Conservation (phyloP, 1,284 basidiomycete species). For the Volvariella volvacea region DNA sequence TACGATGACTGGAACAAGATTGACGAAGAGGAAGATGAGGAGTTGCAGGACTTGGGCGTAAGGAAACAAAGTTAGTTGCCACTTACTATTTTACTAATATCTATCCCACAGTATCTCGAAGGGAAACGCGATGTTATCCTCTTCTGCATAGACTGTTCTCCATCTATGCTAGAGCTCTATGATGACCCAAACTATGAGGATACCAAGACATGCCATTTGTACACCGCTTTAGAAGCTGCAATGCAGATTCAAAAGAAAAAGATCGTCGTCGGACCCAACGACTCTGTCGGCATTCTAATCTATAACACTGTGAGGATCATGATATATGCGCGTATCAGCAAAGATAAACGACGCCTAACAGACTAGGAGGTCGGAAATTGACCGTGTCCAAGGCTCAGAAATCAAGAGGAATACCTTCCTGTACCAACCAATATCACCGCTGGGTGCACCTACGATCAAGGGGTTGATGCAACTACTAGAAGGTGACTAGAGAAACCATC, state of each 20-base stretch:
- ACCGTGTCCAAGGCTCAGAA: constrained; percentile 49
- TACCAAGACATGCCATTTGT: constrained; percentile 57
- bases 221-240: constrained; percentile 73
- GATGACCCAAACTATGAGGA: constrained; percentile 60
- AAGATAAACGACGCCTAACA: constrained; percentile 15
- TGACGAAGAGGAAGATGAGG: constrained; percentile 74
- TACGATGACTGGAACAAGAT: constrained; percentile 73
- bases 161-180: constrained; percentile 75
- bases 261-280: constrained; percentile 81
- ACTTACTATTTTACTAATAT: no score
- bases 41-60: constrained; percentile 65
- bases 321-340: background rate
- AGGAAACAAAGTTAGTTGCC: constrained; percentile 16
- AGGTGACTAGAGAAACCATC: constrained; percentile 34
- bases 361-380: constrained; percentile 44
- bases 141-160: constrained; percentile 91
- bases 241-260: constrained; percentile 86
- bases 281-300: constrained; percentile 83
- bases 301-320: constrained; percentile 81
- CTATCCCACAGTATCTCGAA: constrained; percentile 65
- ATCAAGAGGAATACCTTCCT: constrained; percentile 73
- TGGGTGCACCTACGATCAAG: constrained; percentile 79
- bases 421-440: constrained; percentile 69
- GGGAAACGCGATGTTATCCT: constrained; percentile 78
- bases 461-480: constrained; percentile 66